Conservation (phyloP, 345 rosid genomes). For the Eucalyptus regnans region DNA sequence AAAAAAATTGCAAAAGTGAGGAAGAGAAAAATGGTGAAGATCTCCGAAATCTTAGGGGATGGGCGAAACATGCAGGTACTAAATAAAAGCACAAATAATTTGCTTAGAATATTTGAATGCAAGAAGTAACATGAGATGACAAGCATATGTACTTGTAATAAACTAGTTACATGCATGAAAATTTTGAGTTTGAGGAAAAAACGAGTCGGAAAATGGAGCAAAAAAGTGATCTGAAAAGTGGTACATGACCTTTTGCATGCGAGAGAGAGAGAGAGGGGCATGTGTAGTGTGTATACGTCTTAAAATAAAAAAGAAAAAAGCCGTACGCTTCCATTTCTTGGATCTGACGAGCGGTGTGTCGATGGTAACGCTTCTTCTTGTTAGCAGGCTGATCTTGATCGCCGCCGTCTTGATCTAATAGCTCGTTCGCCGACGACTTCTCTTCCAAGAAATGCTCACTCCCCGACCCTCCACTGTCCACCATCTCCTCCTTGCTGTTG, state of each 20-base stretch:
- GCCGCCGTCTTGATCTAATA: constrained; percentile 10
- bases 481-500: constrained; percentile 53
- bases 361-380: constrained; percentile 89
- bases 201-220: not conserved
- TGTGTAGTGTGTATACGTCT: not conserved
- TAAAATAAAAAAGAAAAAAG: not conserved
- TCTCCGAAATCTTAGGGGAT: not conserved
- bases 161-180: not conserved
- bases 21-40: not conserved
- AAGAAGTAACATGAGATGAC: not conserved
- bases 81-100: not conserved
- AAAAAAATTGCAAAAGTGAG: not conserved
- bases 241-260: not conserved
- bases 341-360: constrained; percentile 93
- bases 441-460: constrained; percentile 54
- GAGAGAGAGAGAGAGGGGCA: not conserved
- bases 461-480: constrained; percentile 71
- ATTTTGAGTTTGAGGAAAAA: not conserved
- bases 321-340: constrained; percentile 95
- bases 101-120: not conserved
- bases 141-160: not conserved
- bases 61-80: not conserved
- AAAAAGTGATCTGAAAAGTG: not conserved
- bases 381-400: constrained; percentile 18
- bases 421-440: constrained; percentile 67